phyloP scores from a whole-genome alignment of 805 yeast species.

The Candida bentonensis region DNA sequence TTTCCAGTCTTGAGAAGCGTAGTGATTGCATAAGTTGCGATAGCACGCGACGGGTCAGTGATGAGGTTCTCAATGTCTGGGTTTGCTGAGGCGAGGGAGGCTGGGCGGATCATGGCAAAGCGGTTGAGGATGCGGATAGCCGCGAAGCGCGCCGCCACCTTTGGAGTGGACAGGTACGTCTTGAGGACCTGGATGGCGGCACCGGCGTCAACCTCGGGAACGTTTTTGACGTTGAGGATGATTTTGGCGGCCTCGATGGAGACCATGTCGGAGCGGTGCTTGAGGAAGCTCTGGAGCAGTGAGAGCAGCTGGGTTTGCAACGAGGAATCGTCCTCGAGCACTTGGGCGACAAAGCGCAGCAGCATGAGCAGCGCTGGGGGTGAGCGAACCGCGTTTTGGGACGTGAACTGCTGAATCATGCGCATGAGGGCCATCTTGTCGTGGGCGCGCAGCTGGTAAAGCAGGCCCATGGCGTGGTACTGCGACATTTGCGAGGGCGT shows the following conservation, averaged over 20 bases:
- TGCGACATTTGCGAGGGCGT: constrained; percentile 76
- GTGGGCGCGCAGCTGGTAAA: constrained; percentile 76
- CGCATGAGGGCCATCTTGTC: constrained; percentile 91
- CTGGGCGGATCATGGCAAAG: constrained; percentile 70
- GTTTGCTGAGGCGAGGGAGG: constrained; percentile 57
- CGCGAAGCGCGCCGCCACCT: constrained; percentile 81
- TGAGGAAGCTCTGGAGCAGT: constrained; percentile 54
- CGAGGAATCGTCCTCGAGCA: constrained; percentile 58
- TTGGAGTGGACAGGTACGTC: constrained; percentile 67
- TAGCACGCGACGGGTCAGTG: constrained; percentile 77
- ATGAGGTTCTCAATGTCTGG: constrained; percentile 75
- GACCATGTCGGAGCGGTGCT: constrained; percentile 77
- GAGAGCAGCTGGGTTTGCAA: constrained; percentile 46
- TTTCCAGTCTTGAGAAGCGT: constrained; percentile 92
- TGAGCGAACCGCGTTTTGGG: constrained; percentile 48
- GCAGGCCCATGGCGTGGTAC: constrained; percentile 87
- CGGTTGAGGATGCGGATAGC: constrained; percentile 84
- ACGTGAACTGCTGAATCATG: constrained; percentile 62
- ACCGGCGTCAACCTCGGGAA: constrained; percentile 43
- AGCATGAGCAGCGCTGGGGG: constrained; percentile 78
- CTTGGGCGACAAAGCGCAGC: constrained; percentile 65
- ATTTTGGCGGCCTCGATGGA: constrained; percentile 85
- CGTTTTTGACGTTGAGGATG: constrained; percentile 39
- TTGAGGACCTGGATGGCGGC: constrained; percentile 63
- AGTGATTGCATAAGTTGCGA: constrained; percentile 94